phyloP scores from a whole-genome alignment of 2,329 filamentous ascomycete genomes.

The Aspergillus flavus region DNA sequence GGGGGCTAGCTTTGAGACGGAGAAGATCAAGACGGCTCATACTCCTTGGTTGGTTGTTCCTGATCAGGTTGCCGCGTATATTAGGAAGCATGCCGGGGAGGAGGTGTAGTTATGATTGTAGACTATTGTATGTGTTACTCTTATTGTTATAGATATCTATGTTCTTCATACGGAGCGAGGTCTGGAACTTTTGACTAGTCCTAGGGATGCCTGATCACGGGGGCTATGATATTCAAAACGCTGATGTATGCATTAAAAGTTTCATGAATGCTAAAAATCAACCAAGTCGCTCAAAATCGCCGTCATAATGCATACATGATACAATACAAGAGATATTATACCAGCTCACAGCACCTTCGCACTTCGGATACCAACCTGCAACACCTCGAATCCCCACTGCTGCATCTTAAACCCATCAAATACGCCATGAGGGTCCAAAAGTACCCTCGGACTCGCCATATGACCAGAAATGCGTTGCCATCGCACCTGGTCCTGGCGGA shows the following conservation, averaged over 20 bases:
- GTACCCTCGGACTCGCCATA: conserved; percentile 14
- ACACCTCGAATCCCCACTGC: conserved; percentile 19
- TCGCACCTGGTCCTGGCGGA: conserved; percentile 5
- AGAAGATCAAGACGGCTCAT: conserved; percentile 31
- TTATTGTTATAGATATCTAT: neutral
- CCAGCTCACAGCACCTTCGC: conserved; percentile 1
- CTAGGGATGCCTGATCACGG: too few relatives aligned
- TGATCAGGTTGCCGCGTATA: conserved; percentile 23
- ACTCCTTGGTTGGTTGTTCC: conserved; percentile 33
- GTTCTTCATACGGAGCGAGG: neutral
- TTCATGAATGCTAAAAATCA: neutral
- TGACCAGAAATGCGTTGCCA: conserved; percentile 14
- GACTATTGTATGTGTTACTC: neutral
- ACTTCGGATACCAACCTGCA: conserved; percentile 11
- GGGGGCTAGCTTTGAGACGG: conserved; percentile 32
- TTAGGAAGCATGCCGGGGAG: conserved; percentile 18
- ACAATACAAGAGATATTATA: neutral
- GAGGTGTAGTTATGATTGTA: neutral
- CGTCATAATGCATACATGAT: conserved; percentile 2
- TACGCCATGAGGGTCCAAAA: conserved; percentile 12
- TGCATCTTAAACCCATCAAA: conserved; percentile 18
- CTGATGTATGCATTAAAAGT: neutral
- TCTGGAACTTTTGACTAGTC: neutral
- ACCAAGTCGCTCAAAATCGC: neutral
- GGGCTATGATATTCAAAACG: neutral